Conservation (phyloP, 352 stramenopile genomes). For the Lagenidium sp. region DNA sequence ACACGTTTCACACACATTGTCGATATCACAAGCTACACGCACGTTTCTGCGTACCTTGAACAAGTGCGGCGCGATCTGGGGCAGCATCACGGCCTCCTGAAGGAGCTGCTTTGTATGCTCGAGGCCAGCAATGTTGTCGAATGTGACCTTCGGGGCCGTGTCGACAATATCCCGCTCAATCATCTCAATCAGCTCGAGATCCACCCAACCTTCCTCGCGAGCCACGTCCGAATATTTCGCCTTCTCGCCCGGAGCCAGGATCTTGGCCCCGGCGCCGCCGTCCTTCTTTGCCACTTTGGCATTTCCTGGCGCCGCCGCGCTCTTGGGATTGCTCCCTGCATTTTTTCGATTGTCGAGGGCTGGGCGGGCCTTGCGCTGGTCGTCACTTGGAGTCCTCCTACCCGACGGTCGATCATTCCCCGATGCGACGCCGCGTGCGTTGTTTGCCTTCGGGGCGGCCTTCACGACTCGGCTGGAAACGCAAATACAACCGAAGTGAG, state of each 20-base stretch:
- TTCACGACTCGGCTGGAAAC: conserved; percentile 24
- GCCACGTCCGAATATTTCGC: conserved; percentile 75
- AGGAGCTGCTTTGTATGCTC: conserved; percentile 79
- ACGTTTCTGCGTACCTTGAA: conserved; percentile 77
- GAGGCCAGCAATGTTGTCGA: conserved; percentile 71
- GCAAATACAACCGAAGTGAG: neutral
- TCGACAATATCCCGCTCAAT: conserved; percentile 86
- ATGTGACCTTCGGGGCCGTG: conserved; percentile 63
- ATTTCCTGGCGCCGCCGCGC: conserved; percentile 14
- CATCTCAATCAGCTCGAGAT: conserved; percentile 79
- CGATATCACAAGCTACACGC: too few species aligned
- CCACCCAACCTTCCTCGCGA: conserved; percentile 61
- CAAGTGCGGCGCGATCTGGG: conserved; percentile 75
- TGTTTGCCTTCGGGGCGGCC: conserved; percentile 13
- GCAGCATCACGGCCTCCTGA: conserved; percentile 83
- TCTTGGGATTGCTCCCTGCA: conserved; percentile 9
- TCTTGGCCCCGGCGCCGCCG: conserved; percentile 32
- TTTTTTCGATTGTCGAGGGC: conserved; percentile 17
- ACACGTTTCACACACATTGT: too few species aligned
- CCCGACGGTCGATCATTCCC: conserved; percentile 25
- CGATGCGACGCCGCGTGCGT: too few species aligned
- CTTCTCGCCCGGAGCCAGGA: conserved; percentile 23
- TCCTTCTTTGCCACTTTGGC: conserved; percentile 10
- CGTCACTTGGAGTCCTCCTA: conserved; percentile 44
- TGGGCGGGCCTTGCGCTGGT: conserved; percentile 31